Evolutionary conservation across 108 stramenopile species (phyloP).

Genomic region (Cyclotella choctawhatcheeana): DNA sequence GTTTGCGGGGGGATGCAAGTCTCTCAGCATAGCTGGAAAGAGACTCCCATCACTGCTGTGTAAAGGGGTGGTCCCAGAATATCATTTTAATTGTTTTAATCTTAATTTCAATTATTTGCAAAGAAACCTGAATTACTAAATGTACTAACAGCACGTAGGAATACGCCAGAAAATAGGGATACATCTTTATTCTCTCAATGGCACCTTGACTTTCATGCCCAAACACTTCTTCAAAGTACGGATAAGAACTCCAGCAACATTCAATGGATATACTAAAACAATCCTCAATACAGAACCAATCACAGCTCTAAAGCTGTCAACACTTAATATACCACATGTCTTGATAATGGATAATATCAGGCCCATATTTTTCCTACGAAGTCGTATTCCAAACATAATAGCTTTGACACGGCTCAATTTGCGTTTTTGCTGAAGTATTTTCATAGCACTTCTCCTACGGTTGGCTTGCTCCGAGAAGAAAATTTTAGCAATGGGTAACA

Average conservation of each 20-base stretch:
- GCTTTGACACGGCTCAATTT: conserved; percentile 50
- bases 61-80: too few species aligned
- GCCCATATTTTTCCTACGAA: conserved; percentile 48
- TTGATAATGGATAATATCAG: conserved; percentile 39
- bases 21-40: too few species aligned
- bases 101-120: too few species aligned
- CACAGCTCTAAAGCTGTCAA: conserved; percentile 35
- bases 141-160: too few species aligned
- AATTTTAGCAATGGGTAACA: conserved; percentile 63
- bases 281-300: conserved; percentile 33
- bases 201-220: conserved; percentile 9
- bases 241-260: conserved; percentile 25
- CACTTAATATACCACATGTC: conserved; percentile 43
- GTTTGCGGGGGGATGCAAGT: too few species aligned
- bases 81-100: too few species aligned
- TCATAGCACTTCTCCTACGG: conserved; percentile 72
- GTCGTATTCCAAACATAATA: conserved; percentile 60
- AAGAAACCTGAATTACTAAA: too few species aligned
- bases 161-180: too few species aligned
- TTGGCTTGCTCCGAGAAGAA: conserved; percentile 79
- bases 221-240: conserved; percentile 13
- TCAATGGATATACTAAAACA: conserved; percentile 45
- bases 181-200: background rate
- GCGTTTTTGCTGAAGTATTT: conserved; percentile 60
- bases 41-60: too few species aligned